These are phyloP conservation scores for Miscanthus lutarioriparius DNA, from an alignment of 176 grass and related monocot genomes.

Conservation along the genomic window DNA sequence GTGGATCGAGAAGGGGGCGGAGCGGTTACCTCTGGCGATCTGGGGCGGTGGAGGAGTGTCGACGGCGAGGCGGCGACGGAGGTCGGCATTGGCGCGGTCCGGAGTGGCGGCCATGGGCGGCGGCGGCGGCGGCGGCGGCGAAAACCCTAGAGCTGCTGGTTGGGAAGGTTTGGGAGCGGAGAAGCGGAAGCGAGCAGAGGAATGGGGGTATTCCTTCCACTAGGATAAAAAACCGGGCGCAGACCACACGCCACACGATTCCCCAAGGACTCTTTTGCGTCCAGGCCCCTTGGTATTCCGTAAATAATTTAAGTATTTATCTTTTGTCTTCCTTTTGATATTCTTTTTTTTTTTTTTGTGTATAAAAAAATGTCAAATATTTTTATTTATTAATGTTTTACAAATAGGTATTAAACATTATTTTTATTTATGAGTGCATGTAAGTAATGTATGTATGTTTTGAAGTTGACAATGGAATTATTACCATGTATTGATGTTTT, in stretches of 20 bases:
- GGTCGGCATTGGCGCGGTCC: conserved; percentile 65
- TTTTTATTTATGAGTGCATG: neutral
- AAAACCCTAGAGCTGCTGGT: conserved; percentile 52
- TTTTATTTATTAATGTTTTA: neutral
- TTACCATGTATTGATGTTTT: neutral
- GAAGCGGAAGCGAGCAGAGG: conserved; percentile 18
- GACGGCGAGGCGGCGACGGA: conserved; percentile 59
- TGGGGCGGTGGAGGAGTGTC: conserved; percentile 58
- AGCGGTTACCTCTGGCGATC: conserved; percentile 63
- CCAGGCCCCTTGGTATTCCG: neutral
- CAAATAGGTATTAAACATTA: neutral
- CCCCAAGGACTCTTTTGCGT: conserved; percentile 18
- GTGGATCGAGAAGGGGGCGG: conserved; percentile 29
- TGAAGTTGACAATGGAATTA: no score
- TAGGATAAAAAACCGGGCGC: conserved; percentile 39
- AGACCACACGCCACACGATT: conserved; percentile 28
- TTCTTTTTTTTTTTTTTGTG: no score
- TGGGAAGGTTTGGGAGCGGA: conserved; percentile 42
- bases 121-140: conserved; percentile 30
- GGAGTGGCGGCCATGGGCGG: conserved; percentile 54
- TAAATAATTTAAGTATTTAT: neutral
- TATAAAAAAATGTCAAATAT: neutral
- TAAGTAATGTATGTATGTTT: neutral
- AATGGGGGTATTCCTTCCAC: conserved; percentile 1
- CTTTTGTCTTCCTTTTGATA: neutral